Evolutionary conservation across 257 asterid genomes (phyloP), one percentile per base, ranked within the genome.

Genomic region (Penstemon barbatus): DNA sequence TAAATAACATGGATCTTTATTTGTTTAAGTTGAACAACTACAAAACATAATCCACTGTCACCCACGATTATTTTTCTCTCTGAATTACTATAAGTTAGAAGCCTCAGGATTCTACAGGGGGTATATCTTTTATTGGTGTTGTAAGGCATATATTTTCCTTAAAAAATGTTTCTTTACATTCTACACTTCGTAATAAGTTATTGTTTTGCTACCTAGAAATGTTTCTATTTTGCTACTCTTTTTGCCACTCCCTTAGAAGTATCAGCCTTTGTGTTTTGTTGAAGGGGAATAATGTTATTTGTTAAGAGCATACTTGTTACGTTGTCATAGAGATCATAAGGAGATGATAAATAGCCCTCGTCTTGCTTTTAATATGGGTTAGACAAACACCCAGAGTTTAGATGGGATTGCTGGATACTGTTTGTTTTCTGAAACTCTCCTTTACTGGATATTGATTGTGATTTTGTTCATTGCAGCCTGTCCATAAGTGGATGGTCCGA

Each of bases 401-500:
- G 45, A 70, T 74, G 15, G 11, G 37, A 37, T 63, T 58, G 57
- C 19, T 51, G 46, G 6, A 62, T 36, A n/a, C 11, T 65, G 7
- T 74, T 61, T 12, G 11, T 63, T 64, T 54, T 55, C 57, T 65
- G 53, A 56, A 38, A 50, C 68, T 66, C 40, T n/a, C 43, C 67
- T 73, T 63, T 19, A 9, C 65, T 49, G 3, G 50, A 60, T 54
- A 55, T 57, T 75, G 51, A 59, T 60, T 74, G 57, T 19, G 38
- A 5, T 75, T 54, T 69, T 66, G 8, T 73, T 65, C 43, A 43
- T 67, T 83, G 84, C 95, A 94, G 99, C 99, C 99, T 78, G 97
- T 94, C 60, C 97, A 94, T 77, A 94, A 89, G 80, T 94, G 99
- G 99, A 91, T 94, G 88, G 91, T 91, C 56, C 97, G 97, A 19